A percentile compares a stretch with the other conserved stretches of the same genome.
These are phyloP conservation scores for Heterobasidion annosum DNA, from an alignment of 1,284 basidiomycete species.

Conservation along the genomic window DNA sequence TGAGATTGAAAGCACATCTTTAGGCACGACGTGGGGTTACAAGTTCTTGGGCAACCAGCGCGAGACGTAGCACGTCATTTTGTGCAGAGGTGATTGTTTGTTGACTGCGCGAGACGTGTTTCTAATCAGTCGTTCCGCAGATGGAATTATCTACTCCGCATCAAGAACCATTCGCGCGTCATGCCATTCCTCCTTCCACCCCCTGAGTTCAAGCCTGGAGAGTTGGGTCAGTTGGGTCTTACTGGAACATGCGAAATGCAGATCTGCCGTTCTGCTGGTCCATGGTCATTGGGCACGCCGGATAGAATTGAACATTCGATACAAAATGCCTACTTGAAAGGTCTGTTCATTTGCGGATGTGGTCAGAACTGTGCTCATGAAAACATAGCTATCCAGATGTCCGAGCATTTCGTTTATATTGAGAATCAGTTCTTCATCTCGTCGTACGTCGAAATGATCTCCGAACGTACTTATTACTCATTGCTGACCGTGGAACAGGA, in stretches of 20 bases:
- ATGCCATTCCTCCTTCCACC: slow-evolving; percentile 97
- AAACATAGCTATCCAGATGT: slow-evolving; percentile 79
- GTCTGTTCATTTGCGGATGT: slow-evolving; percentile 28
- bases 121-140: slow-evolving; percentile 26
- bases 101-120: slow-evolving; percentile 9
- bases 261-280: slow-evolving; percentile 91
- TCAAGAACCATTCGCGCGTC: slow-evolving; percentile 87
- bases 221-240: slow-evolving; percentile 76
- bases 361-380: not conserved
- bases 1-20: not conserved
- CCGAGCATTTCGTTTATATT: slow-evolving; percentile 90
- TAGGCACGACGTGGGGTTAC: slow-evolving; percentile 95
- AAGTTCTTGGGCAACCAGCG: slow-evolving; percentile 94
- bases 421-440: slow-evolving; percentile 99
- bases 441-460: slow-evolving; percentile 41
- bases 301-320: slow-evolving; percentile 88
- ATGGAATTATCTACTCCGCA: slow-evolving; percentile 88
- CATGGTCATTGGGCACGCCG: slow-evolving; percentile 93
- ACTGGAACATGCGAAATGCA: slow-evolving; percentile 97
- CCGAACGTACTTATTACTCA: not conserved
- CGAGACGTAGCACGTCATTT: slow-evolving; percentile 95
- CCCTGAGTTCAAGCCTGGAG: slow-evolving; percentile 82
- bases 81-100: slow-evolving; percentile 62
- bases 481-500: slow-evolving; percentile 34
- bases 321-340: slow-evolving; percentile 90